Evolutionary conservation across 1,284 basidiomycete species (phyloP).

Genomic region (Gomphus sp.): DNA sequence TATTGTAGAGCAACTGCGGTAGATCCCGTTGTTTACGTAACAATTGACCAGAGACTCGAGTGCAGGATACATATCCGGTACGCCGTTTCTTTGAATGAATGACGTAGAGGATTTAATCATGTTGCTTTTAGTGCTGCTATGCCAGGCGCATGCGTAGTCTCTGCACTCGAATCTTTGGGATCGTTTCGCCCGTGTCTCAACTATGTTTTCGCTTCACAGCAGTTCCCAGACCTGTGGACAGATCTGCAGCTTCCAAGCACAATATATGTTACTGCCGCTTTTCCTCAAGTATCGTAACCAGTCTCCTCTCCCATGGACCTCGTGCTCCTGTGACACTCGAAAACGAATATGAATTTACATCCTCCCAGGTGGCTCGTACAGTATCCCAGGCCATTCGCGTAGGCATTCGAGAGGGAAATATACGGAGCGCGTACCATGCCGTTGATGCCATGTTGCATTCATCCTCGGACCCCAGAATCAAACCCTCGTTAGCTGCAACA

Average conservation of each 20-base stretch:
- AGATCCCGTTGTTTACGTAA: not conserved
- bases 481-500: not conserved
- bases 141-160: constrained; percentile 14
- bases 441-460: constrained; percentile 3
- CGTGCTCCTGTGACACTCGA: not conserved
- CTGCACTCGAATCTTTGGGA: not conserved
- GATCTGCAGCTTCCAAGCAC: not conserved
- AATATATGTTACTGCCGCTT: not conserved
- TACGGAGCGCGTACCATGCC: constrained; percentile 10
- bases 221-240: not conserved
- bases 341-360: not conserved
- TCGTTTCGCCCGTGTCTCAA: not conserved
- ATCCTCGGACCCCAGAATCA: not conserved
- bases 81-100: not conserved
- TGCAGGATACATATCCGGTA: not conserved
- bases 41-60: not conserved
- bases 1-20: not conserved
- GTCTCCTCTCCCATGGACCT: not conserved
- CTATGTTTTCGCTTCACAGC: not conserved
- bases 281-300: not conserved
- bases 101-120: not conserved
- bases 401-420: constrained; percentile 7
- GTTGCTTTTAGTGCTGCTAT: constrained; percentile 11
- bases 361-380: constrained; percentile 12
- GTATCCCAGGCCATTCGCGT: constrained; percentile 13